A percentile compares a stretch with the other conserved stretches of the same genome.
Conservation (phyloP, 495 filamentous ascomycete species). For the Penicillium diatomitis region DNA sequence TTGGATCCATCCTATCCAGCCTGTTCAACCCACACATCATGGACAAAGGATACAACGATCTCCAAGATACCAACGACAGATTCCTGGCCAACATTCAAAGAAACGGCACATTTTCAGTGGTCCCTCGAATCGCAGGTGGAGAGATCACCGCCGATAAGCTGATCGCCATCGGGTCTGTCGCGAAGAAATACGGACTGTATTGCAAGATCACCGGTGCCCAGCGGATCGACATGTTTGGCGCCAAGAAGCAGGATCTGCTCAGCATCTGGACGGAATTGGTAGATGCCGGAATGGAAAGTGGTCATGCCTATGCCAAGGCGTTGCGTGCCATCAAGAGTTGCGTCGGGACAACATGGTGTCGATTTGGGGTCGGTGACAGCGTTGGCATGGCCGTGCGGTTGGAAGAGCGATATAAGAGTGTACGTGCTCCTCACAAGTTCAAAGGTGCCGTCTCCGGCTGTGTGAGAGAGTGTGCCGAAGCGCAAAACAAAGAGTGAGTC, state of each 20-base stretch:
- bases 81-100: constrained; percentile 94
- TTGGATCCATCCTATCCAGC: constrained; percentile 77
- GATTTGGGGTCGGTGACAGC: constrained; percentile 88
- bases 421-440: constrained; percentile 85
- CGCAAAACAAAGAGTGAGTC: constrained; percentile 84
- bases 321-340: constrained; percentile 90
- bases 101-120: constrained; percentile 87
- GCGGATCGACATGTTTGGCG: constrained; percentile 93
- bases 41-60: constrained; percentile 60
- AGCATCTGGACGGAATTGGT: constrained; percentile 84
- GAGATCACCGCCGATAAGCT: constrained; percentile 91
- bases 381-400: constrained; percentile 94
- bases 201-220: constrained; percentile 95
- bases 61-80: constrained; percentile 91
- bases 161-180: constrained; percentile 79
- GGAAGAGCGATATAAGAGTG: constrained; percentile 91
- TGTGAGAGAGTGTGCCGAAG: constrained; percentile 90
- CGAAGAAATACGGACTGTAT: constrained; percentile 82
- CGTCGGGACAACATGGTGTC: constrained; percentile 91
- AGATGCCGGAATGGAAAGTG: constrained; percentile 88
- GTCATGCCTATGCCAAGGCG: constrained; percentile 91
- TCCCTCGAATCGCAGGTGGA: constrained; percentile 77
- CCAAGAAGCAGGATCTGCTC: constrained; percentile 82
- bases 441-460: constrained; percentile 91
- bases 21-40: constrained; percentile 85